These are phyloP conservation scores for Lonicera japonica DNA, from an alignment of 129 eudicot species.

Conservation along the genomic window DNA sequence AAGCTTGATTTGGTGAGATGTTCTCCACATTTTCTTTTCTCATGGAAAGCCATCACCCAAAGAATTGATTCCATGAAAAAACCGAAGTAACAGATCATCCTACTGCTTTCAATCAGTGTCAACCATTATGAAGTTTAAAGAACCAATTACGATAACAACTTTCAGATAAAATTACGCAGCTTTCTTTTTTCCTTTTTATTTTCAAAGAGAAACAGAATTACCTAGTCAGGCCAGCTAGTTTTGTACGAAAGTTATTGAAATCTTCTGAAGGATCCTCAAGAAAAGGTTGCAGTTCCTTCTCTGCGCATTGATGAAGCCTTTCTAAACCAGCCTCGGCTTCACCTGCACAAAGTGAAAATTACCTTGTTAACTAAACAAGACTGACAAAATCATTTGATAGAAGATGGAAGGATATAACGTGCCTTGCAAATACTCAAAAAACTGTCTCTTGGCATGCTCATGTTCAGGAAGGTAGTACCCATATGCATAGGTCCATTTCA, in stretches of 20 bases:
- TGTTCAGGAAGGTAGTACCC: conserved; percentile 63
- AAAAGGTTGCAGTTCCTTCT: conserved; percentile 45
- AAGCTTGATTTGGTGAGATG: no score
- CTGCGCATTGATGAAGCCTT: conserved; percentile 85
- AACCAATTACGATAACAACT: no score
- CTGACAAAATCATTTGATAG: not conserved
- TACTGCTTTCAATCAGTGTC: no score
- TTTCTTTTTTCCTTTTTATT: no score
- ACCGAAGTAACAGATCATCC: no score
- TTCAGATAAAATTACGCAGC: no score
- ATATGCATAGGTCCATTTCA: conserved; percentile 87
- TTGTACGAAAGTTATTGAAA: conserved; percentile 48
- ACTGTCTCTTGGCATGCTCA: conserved; percentile 34
- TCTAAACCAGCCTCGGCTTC: conserved; percentile 83
- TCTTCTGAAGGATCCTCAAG: conserved; percentile 27
- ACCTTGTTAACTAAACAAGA: not conserved
- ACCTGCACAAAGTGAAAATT: conserved; percentile 34
- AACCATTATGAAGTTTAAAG: no score
- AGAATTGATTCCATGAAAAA: no score
- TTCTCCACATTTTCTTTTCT: no score
- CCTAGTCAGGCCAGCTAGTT: conserved; percentile 79
- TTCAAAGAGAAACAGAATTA: conserved; percentile 6
- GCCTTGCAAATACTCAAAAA: conserved; percentile 47
- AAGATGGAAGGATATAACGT: not conserved
- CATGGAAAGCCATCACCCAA: no score